Evolutionary conservation across 2,329 filamentous ascomycete species (phyloP).

Genomic region (Clonostachys byssicola): DNA sequence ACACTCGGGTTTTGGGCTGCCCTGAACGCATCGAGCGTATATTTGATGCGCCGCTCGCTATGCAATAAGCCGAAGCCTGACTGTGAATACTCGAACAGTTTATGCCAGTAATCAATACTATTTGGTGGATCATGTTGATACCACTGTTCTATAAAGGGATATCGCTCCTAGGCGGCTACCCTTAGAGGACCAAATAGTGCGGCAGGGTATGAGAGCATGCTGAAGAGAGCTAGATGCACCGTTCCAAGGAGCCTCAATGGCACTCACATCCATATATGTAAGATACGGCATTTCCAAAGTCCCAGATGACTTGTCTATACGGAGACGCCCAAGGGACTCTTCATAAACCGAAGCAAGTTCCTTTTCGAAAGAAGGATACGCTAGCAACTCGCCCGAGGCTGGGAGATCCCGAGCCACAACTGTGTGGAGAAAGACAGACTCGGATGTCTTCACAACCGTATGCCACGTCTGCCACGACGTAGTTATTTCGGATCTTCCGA

Average conservation of each 20-base stretch:
- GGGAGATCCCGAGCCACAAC: constrained; percentile 11
- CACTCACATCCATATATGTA: too few relatives aligned
- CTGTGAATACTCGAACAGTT: background rate
- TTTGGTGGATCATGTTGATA: background rate
- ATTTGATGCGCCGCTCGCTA: background rate
- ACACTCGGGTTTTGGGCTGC: background rate
- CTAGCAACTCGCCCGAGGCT: too few relatives aligned
- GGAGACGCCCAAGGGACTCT: constrained; percentile 7
- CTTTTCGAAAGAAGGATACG: too few relatives aligned
- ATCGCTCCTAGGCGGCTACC: constrained; percentile 24
- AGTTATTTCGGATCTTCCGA: constrained; percentile 6
- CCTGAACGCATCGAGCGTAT: background rate
- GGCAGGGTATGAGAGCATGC: constrained; percentile 25
- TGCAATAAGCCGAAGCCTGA: background rate
- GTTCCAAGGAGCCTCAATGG: too few relatives aligned
- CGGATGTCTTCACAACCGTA: constrained; percentile 12
- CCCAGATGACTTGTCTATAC: constrained; percentile 5
- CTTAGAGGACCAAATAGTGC: constrained; percentile 24
- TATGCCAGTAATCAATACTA: background rate
- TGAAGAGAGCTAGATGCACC: too few relatives aligned
- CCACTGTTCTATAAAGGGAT: constrained; percentile 18
- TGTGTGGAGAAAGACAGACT: constrained; percentile 18
- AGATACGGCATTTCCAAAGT: constrained; percentile 1
- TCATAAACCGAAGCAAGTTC: background rate
- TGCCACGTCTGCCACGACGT: constrained; percentile 21